phyloP scores from a whole-genome alignment of 345 rosid genomes.

The Brassica nigra region DNA sequence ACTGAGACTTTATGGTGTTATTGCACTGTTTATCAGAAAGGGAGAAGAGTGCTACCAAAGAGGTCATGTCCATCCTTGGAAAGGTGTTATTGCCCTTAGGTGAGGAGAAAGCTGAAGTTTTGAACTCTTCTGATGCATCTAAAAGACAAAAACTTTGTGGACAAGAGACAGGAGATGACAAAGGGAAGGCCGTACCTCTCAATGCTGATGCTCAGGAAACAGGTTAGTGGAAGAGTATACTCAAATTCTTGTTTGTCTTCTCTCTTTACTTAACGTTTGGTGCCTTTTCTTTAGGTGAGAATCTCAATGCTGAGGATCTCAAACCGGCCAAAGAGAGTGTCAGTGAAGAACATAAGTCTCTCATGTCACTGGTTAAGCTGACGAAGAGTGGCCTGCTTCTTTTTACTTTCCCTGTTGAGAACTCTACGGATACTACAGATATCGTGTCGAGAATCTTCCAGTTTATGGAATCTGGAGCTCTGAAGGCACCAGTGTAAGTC shows the following conservation, averaged over 20 bases:
- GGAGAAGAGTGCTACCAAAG: slow-evolving; percentile 94
- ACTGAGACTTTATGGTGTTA: background rate
- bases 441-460: slow-evolving; percentile 56
- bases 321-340: slow-evolving; percentile 36
- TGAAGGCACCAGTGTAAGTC: slow-evolving; percentile 71
- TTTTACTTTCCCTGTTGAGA: slow-evolving; percentile 54
- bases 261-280: background rate
- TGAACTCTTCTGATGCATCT: slow-evolving; percentile 35
- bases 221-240: slow-evolving; percentile 30
- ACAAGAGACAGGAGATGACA: slow-evolving; percentile 34
- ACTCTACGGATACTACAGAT: slow-evolving; percentile 44
- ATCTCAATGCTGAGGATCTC: slow-evolving; percentile 27
- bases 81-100: slow-evolving; percentile 54
- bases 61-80: slow-evolving; percentile 74
- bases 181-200: slow-evolving; percentile 9
- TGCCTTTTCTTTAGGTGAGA: slow-evolving; percentile 39
- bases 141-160: slow-evolving; percentile 61
- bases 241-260: background rate
- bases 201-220: slow-evolving; percentile 36
- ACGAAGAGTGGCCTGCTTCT: slow-evolving; percentile 84
- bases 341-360: slow-evolving; percentile 39
- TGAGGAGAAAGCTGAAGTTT: slow-evolving; percentile 33
- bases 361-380: slow-evolving; percentile 84
- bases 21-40: slow-evolving; percentile 55
- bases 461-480: slow-evolving; percentile 58